Percentiles rank a stretch among this genome's conserved stretches.
phyloP scores from a whole-genome alignment of 1,139 yeast species.

The Geotrichum reessii region DNA sequence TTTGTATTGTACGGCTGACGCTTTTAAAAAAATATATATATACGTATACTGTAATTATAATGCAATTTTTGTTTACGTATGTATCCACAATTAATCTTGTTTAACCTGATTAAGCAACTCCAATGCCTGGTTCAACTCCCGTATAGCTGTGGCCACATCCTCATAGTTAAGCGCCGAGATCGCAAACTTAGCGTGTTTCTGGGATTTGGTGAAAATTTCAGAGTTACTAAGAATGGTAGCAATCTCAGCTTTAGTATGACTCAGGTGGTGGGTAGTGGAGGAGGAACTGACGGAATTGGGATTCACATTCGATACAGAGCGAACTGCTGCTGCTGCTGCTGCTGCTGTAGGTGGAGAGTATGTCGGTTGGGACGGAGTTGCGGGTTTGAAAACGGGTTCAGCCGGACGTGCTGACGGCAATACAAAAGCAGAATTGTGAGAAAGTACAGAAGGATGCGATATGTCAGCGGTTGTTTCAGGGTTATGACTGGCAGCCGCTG shows the following conservation, averaged over 20 bases:
- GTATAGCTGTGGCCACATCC: constrained; percentile 73
- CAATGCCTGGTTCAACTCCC: constrained; percentile 64
- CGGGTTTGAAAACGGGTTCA: constrained; percentile 21
- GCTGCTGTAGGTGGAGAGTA: constrained; percentile 18
- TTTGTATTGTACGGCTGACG: too few species aligned
- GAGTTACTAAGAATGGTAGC: constrained; percentile 50
- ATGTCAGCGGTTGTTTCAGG: constrained; percentile 15
- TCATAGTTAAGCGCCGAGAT: constrained; percentile 92
- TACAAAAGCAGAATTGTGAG: constrained; percentile 1
- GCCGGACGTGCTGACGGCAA: constrained; percentile 17
- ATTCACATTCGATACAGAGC: constrained; percentile 1
- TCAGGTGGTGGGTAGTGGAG: too few species aligned
- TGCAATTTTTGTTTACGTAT: too few species aligned
- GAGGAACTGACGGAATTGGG: too few species aligned
- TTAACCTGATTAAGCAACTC: constrained; percentile 28
- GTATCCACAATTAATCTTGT: too few species aligned
- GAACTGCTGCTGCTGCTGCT: constrained; percentile 21
- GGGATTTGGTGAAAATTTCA: constrained; percentile 62
- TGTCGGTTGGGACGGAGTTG: constrained; percentile 18
- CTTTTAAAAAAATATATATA: too few species aligned
- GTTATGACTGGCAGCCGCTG: constrained; percentile 20
- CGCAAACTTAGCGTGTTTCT: constrained; percentile 85
- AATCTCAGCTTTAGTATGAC: constrained; percentile 44
- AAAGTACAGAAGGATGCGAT: constrained; percentile 11
- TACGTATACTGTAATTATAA: too few species aligned